Evolutionary conservation across 2,329 filamentous ascomycete genomes (phyloP).

Genomic region (Penicillium griseofulvum): DNA sequence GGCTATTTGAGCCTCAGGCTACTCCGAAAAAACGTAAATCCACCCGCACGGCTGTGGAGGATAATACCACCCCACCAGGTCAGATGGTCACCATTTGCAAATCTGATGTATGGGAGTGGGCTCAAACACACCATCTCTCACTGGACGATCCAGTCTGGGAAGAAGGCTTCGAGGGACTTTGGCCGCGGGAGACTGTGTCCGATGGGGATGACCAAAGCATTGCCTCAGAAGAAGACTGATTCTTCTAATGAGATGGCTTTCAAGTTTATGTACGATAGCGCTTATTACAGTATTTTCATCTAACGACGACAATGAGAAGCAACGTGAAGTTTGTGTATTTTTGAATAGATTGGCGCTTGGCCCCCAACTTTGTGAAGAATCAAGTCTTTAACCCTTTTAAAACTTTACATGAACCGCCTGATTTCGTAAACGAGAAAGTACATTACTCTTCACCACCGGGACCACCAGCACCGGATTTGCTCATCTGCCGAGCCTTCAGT

Average conservation of each 20-base stretch:
- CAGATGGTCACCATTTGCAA: constrained; percentile 52
- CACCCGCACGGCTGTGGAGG: constrained; percentile 29
- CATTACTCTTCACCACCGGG: constrained; percentile 45
- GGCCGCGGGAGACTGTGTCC: constrained; percentile 48
- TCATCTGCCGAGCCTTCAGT: constrained; percentile 97
- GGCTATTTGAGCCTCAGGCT: constrained; percentile 57
- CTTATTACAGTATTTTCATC: background rate
- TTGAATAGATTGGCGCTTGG: constrained; percentile 14
- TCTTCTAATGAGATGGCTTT: background rate
- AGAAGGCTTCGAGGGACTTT: constrained; percentile 70
- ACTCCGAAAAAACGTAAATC: constrained; percentile 54
- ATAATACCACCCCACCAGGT: constrained; percentile 23
- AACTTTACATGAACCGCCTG: constrained; percentile 25
- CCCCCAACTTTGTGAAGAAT: constrained; percentile 9
- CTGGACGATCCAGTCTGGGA: constrained; percentile 68
- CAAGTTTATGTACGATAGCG: constrained; percentile 11
- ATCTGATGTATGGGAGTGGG: constrained; percentile 64
- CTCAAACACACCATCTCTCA: constrained; percentile 59
- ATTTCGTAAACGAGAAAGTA: constrained; percentile 21
- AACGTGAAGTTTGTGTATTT: constrained; percentile 16
- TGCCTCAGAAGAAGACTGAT: constrained; percentile 18
- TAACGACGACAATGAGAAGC: constrained; percentile 11
- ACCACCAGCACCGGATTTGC: constrained; percentile 40
- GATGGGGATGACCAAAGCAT: constrained; percentile 29
- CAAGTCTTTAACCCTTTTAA: constrained; percentile 17